Percentiles rank a stretch among this genome's conserved stretches.
Evolutionary conservation across 208 protist species (phyloP).

Genomic region (Strigomonas galati): DNA sequence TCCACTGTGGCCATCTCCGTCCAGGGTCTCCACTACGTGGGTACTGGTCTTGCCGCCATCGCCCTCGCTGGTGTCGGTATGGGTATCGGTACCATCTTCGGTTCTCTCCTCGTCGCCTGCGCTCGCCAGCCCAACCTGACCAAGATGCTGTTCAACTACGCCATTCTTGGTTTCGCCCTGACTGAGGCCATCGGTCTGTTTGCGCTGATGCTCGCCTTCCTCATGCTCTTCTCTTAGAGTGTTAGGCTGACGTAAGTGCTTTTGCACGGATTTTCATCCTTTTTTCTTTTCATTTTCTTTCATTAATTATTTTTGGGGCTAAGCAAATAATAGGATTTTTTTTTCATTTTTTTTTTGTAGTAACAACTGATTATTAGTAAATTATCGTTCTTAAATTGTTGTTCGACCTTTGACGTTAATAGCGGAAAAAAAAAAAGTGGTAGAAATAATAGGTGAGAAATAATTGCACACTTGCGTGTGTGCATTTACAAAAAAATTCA

Average conservation of each 20-base stretch:
- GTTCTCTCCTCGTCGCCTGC: slow-evolving; percentile 41
- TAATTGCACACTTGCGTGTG: too few species aligned
- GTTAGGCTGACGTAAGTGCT: not conserved
- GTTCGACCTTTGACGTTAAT: not conserved
- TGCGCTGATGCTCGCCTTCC: slow-evolving; percentile 15
- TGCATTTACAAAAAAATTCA: too few species aligned
- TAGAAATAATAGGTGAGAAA: too few species aligned
- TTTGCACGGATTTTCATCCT: not conserved
- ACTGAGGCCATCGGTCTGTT: slow-evolving; percentile 16
- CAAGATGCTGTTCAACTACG: slow-evolving; percentile 18
- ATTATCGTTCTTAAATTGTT: slow-evolving; percentile 5
- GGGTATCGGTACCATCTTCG: slow-evolving; percentile 57
- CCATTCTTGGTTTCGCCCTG: slow-evolving; percentile 15
- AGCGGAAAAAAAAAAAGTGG: slow-evolving; percentile 5
- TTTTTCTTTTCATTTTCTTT: slow-evolving; percentile 16
- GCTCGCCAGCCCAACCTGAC: slow-evolving; percentile 19
- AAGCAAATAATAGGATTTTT: slow-evolving; percentile 1
- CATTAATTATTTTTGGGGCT: not conserved
- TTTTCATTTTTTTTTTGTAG: not conserved
- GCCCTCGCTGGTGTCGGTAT: slow-evolving; percentile 54
- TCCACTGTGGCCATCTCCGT: slow-evolving; percentile 44
- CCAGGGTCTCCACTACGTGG: slow-evolving; percentile 47
- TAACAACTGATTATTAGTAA: not conserved
- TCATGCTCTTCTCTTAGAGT: slow-evolving; percentile 22
- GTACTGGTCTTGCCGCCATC: slow-evolving; percentile 43